Conservation (phyloP, 345 rosid genomes). For the Eucalyptus paniculata region DNA sequence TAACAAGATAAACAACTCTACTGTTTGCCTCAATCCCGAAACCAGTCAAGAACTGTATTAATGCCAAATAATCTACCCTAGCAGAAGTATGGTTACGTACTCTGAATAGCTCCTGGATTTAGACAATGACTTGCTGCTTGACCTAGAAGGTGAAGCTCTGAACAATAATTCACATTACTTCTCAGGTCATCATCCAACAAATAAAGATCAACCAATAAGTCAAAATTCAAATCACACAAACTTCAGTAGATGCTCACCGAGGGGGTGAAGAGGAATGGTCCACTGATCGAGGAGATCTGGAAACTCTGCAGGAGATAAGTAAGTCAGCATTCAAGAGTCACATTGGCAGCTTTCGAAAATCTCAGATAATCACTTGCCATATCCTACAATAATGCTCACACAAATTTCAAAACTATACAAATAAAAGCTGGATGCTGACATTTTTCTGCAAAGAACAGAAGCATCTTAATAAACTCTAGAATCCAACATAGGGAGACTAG, state of each 20-base stretch:
- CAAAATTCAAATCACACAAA: neutral
- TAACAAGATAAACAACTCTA: neutral
- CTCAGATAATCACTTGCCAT: neutral
- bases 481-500: neutral
- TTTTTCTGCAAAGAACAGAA: neutral
- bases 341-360: neutral
- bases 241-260: constrained; percentile 4
- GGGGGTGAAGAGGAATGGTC: constrained; percentile 20
- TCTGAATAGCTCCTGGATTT: constrained; percentile 54
- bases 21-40: neutral
- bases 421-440: neutral
- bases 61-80: neutral
- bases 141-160: constrained; percentile 41
- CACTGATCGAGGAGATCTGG: constrained; percentile 15
- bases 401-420: neutral
- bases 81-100: constrained; percentile 11
- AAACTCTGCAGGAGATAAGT: constrained; percentile 12
- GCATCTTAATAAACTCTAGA: neutral
- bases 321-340: neutral
- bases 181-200: neutral
- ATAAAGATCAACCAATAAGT: neutral
- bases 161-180: constrained; percentile 2
- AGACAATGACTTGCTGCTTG: constrained; percentile 42
- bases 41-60: neutral
- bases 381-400: neutral